phyloP scores from a whole-genome alignment of 106 monocot species.

The Triglochin maritima region DNA sequence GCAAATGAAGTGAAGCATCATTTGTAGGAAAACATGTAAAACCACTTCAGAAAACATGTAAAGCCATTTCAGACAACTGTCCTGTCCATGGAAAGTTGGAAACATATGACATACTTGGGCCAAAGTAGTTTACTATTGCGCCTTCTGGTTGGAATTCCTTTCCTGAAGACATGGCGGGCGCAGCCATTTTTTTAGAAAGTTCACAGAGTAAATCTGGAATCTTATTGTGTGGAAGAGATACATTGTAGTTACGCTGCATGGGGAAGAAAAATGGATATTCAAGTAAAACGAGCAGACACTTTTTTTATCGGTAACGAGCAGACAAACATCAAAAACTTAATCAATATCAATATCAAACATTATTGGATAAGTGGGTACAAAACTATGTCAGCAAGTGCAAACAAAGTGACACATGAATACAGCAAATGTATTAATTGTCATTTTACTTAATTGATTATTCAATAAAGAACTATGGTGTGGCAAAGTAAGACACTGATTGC shows the following conservation, averaged over 20 bases:
- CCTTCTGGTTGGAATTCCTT: slow-evolving; percentile 83
- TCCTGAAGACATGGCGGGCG: slow-evolving; percentile 61
- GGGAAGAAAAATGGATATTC: not conserved
- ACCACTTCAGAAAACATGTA: not conserved
- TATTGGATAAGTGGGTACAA: no score
- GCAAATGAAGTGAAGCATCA: not conserved
- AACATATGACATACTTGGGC: slow-evolving; percentile 45
- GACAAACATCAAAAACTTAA: not conserved
- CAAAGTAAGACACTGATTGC: no score
- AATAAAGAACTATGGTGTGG: no score
- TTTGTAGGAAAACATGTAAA: not conserved
- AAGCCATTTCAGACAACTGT: not conserved
- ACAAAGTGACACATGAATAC: no score
- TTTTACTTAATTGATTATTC: no score
- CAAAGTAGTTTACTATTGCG: slow-evolving; percentile 96
- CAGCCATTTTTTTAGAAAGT: slow-evolving; percentile 81
- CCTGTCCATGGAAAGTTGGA: not conserved
- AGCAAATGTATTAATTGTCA: no score
- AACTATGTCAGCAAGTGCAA: no score
- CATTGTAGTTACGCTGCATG: slow-evolving; percentile 74
- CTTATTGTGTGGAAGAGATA: slow-evolving; percentile 70
- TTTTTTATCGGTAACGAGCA: not conserved
- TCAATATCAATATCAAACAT: not conserved
- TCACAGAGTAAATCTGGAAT: slow-evolving; percentile 60
- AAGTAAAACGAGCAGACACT: not conserved